Evolutionary conservation across 2,329 filamentous ascomycete species (phyloP).

Genomic region (Alternaria tenuissima): DNA sequence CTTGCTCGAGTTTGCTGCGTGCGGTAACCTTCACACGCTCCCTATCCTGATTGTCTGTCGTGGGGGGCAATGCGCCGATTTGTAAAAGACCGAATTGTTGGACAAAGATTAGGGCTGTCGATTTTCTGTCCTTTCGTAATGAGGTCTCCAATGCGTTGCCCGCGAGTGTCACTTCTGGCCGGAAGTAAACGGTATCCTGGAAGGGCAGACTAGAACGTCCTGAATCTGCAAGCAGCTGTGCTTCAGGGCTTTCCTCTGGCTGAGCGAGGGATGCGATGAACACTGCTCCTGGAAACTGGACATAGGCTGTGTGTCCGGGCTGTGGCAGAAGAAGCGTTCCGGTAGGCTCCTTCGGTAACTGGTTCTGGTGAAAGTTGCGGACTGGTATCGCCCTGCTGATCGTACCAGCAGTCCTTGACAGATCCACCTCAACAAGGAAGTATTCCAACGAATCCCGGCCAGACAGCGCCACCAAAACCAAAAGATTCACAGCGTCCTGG

Average conservation of each 20-base stretch:
- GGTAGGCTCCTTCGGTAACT: constrained; percentile 41
- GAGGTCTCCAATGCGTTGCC: constrained; percentile 59
- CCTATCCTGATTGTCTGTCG: constrained; percentile 60
- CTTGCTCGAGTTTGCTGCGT: constrained; percentile 91
- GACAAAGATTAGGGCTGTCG: constrained; percentile 62
- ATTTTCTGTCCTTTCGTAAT: constrained; percentile 47
- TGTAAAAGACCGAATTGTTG: constrained; percentile 66
- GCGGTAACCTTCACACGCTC: constrained; percentile 70
- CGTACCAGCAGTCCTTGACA: constrained; percentile 62
- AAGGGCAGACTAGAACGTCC: constrained; percentile 63
- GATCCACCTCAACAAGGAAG: constrained; percentile 74
- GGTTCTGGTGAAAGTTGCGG: constrained; percentile 60
- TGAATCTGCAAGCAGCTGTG: constrained; percentile 68
- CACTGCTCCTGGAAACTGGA: constrained; percentile 80
- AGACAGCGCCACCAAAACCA: constrained; percentile 45
- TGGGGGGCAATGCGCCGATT: constrained; percentile 63
- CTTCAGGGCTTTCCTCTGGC: constrained; percentile 74
- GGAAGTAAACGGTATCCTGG: constrained; percentile 87
- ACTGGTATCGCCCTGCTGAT: constrained; percentile 74
- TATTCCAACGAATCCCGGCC: constrained; percentile 63
- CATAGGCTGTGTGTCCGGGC: constrained; percentile 80
- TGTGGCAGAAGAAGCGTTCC: constrained; percentile 76
- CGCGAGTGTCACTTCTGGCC: constrained; percentile 60
- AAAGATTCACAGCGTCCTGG: constrained; percentile 28
- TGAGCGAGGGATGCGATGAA: constrained; percentile 77